phyloP scores from a whole-genome alignment of 1,284 basidiomycete species.

The Caloboletus firmus region DNA sequence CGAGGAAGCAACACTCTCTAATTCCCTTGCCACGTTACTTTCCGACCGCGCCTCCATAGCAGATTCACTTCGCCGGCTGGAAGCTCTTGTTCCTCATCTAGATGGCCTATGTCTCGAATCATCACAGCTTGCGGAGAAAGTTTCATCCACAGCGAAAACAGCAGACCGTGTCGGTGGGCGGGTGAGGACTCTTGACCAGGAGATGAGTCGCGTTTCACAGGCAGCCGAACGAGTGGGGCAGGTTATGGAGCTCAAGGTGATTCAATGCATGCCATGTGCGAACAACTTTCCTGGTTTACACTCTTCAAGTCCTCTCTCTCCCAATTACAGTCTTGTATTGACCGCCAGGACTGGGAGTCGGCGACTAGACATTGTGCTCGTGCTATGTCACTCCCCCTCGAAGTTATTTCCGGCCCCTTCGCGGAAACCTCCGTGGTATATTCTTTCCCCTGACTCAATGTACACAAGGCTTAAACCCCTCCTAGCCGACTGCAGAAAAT shows the following conservation, averaged over 20 bases:
- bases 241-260: constrained; percentile 87
- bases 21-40: constrained; percentile 73
- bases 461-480: constrained; percentile 7
- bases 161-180: constrained; percentile 89
- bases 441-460: background rate
- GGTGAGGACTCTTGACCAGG: constrained; percentile 85
- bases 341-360: constrained; percentile 91
- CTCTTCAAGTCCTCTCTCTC: constrained; percentile 69
- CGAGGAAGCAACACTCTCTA: constrained; percentile 76
- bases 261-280: constrained; percentile 7
- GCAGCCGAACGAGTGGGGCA: constrained; percentile 83
- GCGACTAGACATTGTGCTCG: constrained; percentile 88
- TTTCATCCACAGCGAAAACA: constrained; percentile 73
- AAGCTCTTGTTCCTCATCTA: constrained; percentile 63
- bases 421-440: constrained; percentile 84
- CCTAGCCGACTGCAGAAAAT: constrained; percentile 84
- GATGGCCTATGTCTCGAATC: constrained; percentile 66
- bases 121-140: constrained; percentile 52
- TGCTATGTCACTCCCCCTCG: constrained; percentile 80
- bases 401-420: constrained; percentile 82
- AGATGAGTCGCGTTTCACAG: constrained; percentile 84
- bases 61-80: constrained; percentile 62
- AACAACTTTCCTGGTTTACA: constrained; percentile 12
- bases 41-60: constrained; percentile 68
- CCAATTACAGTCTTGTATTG: constrained; percentile 76